Base-by-base conservation (phyloP, 2,329 filamentous ascomycete species). In the Colletotrichum spaethianum region DNA sequence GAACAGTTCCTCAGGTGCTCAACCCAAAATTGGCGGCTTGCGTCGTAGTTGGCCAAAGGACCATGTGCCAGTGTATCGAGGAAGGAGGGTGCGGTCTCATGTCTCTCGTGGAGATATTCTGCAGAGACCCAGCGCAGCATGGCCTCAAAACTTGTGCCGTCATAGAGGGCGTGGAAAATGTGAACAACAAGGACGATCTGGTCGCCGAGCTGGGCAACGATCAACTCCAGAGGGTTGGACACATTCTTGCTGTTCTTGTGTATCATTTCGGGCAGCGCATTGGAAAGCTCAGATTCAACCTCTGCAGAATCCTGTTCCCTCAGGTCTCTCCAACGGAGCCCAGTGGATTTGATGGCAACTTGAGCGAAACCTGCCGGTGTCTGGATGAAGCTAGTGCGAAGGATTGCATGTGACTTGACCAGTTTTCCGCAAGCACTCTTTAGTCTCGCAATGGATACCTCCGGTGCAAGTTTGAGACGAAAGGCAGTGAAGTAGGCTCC, bases 81-180 rank as follows among this genome's bases (percentile, higher is more conserved):
- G 77, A 96, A 97, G 0, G 84, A 78, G 0, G 90, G 90, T 0
- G 84, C 84, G 9, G 79, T 76, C 0, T 78, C 1, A 2, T 75
- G 46, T 70, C 76, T 9, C 56, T 76, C 61, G 52, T 36, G 77
- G 20, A 77, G 74, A 76, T 94, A 94, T 5, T 86, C 82, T 3
- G 82, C 76, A 36, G 83, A 81, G 3, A 97, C 84, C 26, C 86
- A 82, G 3, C 88, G 79, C 26, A 97, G 85, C 48, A 97, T 86
- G 31, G 94, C 80, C 1, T 88, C 86, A 48, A 97, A 87, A 73
- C 94, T 96, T 74, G 89, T 92, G 1, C 94, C 95, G 80, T 98
- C 95, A 76, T 98, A 98, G 0, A 98, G 80, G 0, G 89, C 94
- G 79, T 98, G 95, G 81, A 98, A 97, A 0, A 97, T 91, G 56